A percentile compares a stretch with the other conserved stretches of the same genome.
These are phyloP conservation scores for Botryotinia convoluta DNA, from an alignment of 2,329 filamentous ascomycete genomes.

Conservation along the genomic window DNA sequence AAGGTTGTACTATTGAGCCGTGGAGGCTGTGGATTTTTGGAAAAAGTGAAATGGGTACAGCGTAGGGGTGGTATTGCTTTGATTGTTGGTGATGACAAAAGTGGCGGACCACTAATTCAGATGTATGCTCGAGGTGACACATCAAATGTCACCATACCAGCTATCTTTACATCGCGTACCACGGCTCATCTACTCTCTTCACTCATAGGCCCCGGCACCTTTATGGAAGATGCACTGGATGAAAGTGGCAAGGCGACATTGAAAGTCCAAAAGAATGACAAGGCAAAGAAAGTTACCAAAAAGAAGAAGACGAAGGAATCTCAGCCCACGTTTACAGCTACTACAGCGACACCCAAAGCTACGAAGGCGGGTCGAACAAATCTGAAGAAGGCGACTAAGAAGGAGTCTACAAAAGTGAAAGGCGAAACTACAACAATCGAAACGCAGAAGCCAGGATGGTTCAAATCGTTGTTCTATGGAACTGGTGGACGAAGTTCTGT, in stretches of 20 bases:
- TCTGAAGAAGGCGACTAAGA: constrained; percentile 34
- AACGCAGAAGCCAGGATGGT: constrained; percentile 42
- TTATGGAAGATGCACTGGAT: constrained; percentile 57
- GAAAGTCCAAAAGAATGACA: constrained; percentile 49
- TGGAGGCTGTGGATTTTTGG: constrained; percentile 91
- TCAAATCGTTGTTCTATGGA: constrained; percentile 45
- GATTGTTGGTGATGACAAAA: constrained; percentile 90
- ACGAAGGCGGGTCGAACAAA: constrained; percentile 36
- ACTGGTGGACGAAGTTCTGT: constrained; percentile 36
- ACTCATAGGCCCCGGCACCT: constrained; percentile 69
- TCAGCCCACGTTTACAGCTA: constrained; percentile 34
- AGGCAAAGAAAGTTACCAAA: constrained; percentile 31
- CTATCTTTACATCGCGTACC: constrained; percentile 90
- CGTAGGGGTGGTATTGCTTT: constrained; percentile 82
- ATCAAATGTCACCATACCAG: constrained; percentile 89
- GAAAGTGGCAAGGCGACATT: constrained; percentile 57
- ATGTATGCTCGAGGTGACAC: constrained; percentile 99
- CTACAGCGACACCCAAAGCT: constrained; percentile 32
- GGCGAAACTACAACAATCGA: constrained; percentile 25
- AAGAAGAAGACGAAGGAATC: constrained; percentile 29
- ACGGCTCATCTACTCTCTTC: constrained; percentile 91
- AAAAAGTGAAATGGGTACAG: constrained; percentile 97
- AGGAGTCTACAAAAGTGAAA: constrained; percentile 30
- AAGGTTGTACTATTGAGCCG: constrained; percentile 90
- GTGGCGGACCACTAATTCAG: constrained; percentile 84